Conservation (phyloP, 805 yeast genomes). For the Kuraishia cidri region DNA sequence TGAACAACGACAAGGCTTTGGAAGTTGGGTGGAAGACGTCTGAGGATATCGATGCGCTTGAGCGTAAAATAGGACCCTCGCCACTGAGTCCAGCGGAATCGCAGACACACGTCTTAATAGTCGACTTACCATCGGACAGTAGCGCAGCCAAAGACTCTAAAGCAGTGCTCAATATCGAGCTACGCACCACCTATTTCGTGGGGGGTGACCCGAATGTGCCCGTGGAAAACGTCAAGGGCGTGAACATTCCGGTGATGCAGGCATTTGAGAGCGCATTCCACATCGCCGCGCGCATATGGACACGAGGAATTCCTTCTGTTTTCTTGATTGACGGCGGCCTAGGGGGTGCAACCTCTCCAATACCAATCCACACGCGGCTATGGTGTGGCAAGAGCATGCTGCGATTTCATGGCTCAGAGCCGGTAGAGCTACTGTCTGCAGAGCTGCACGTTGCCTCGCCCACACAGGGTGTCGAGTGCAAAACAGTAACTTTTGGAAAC, state of each 20-base stretch:
- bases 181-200: constrained; percentile 16
- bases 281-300: constrained; percentile 21
- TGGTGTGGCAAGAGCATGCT: constrained; percentile 25
- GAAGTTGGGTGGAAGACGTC: neutral
- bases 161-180: constrained; percentile 6
- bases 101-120: neutral
- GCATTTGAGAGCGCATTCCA: constrained; percentile 19
- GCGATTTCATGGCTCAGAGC: constrained; percentile 13
- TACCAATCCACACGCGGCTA: constrained; percentile 21
- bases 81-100: neutral
- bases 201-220: constrained; percentile 18
- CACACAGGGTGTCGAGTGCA: constrained; percentile 1
- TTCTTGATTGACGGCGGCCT: constrained; percentile 8
- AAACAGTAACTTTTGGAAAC: too few relatives aligned
- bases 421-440: neutral
- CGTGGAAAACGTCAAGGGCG: constrained; percentile 13
- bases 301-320: constrained; percentile 17
- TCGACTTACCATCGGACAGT: neutral
- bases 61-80: neutral
- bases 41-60: neutral
- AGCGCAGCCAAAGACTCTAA: neutral
- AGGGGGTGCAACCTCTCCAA: constrained; percentile 14
- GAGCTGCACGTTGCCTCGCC: neutral
- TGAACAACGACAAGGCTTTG: neutral
- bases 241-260: constrained; percentile 16